These are phyloP conservation scores for Teratosphaeria pseudoeucalypti DNA, from an alignment of 2,329 filamentous ascomycete genomes.

Conservation along the genomic window DNA sequence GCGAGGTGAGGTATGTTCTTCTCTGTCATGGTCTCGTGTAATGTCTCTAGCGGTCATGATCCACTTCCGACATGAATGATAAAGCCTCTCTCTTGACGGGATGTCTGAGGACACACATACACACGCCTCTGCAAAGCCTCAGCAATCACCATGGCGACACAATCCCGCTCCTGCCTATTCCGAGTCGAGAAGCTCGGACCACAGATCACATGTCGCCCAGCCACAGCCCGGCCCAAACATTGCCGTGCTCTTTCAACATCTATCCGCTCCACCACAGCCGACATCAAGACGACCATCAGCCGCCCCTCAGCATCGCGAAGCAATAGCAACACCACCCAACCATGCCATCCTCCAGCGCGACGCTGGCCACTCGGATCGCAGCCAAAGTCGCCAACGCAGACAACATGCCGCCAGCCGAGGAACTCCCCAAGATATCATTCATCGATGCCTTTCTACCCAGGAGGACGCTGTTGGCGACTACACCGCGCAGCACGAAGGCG, in stretches of 20 bases:
- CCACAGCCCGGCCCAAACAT: neutral
- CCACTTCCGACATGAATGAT: too few species aligned
- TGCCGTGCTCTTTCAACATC: too few species aligned
- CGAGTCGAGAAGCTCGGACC: neutral
- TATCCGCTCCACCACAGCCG: too few species aligned
- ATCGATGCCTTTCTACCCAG: constrained; percentile 22
- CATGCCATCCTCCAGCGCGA: constrained; percentile 1
- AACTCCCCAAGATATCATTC: constrained; percentile 19
- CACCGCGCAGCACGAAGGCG: neutral
- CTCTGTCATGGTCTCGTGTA: too few species aligned
- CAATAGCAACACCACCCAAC: neutral
- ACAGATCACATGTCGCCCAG: neutral
- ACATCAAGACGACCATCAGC: neutral
- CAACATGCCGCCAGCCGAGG: constrained; percentile 15
- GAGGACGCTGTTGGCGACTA: neutral
- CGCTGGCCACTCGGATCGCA: constrained; percentile 20
- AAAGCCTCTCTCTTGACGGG: too few species aligned
- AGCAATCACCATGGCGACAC: too few species aligned
- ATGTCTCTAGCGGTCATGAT: too few species aligned
- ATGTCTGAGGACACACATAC: too few species aligned
- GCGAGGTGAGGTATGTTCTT: too few species aligned
- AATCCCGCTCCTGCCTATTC: neutral
- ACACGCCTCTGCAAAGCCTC: too few species aligned
- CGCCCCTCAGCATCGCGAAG: neutral
- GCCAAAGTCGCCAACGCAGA: constrained; percentile 15